These are phyloP conservation scores for Gracilaria caudata DNA, from an alignment of 23 red algal species.

Conservation along the genomic window DNA sequence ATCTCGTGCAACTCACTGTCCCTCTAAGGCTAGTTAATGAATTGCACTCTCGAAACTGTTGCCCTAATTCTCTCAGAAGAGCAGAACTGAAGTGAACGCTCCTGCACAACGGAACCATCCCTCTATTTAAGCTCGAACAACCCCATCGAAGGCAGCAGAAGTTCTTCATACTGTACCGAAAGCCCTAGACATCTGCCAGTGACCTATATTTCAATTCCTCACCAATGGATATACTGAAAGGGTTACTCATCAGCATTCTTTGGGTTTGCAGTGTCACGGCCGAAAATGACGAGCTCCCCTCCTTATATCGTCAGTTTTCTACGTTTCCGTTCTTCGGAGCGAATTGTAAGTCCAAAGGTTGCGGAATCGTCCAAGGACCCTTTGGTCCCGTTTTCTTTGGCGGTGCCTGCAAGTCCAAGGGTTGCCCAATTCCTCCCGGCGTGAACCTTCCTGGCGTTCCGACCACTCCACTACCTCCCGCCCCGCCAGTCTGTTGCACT, in stretches of 20 bases:
- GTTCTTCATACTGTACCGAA: too few species aligned
- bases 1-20: too few species aligned
- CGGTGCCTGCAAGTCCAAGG: conserved; percentile 33
- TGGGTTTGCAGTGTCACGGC: neutral
- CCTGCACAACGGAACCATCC: neutral
- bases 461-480: conserved; percentile 19
- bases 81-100: too few species aligned
- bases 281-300: neutral
- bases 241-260: neutral
- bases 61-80: too few species aligned
- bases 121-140: neutral
- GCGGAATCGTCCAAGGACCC: conserved; percentile 24
- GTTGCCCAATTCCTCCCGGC: conserved; percentile 34
- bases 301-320: conserved; percentile 2
- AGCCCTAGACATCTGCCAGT: too few species aligned
- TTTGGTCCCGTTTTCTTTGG: conserved; percentile 40
- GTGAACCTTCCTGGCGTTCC: conserved; percentile 13
- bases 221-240: neutral
- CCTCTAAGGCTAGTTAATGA: too few species aligned
- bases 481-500: conserved; percentile 29
- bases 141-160: too few species aligned
- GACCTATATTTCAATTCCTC: neutral
- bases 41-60: too few species aligned
- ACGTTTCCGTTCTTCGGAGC: conserved; percentile 21
- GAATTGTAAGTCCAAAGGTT: conserved; percentile 31